Evolutionary conservation across 257 asterid species (phyloP), one percentile per base, ranked within the genome.

Genomic region (Scutellaria barbata): DNA sequence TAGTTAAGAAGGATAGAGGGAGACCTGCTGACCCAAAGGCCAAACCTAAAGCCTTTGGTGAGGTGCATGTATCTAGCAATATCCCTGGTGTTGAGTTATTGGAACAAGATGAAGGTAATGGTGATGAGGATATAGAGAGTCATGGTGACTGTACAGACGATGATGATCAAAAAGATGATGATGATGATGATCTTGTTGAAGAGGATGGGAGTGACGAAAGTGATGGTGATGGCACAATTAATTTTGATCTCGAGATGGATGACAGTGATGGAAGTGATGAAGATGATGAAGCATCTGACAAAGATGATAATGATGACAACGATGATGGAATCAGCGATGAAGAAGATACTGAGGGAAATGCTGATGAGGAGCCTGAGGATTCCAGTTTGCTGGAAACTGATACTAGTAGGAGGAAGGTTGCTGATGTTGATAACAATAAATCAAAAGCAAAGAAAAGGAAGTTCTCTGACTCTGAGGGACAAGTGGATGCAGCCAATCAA

Each of bases 1-100:
- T 94, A 81, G 43, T 79, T 62, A 94, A 94, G 85, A 94, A 94
- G 82, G 98, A 94, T 72, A 83, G 98, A 80, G 98, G 98, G 53
- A 85, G 97, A 77, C 90, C 96, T 17, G 37, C 76, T 66, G 74
- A 86, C 71, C 81, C 87, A 5, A 86, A 94, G 80, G 96, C 98
- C 25, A 85, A 54, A 74, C 97, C 93, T 17, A 94, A 91, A 82
- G 96, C 95, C 60, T 94, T 74, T 75, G 98, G 98, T 65, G 97
- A 91, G 75, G 92, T 91, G 75, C 80, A 80, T 41, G 85, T 94
- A 10, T 75, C 81, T 33, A 72, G 86, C 82, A 80, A 83, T 76
- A 85, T 94, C 72, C 96, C 96, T 25, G 98, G 95, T 25, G 47
- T 85, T n/a, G 98, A 93, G 79, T 82, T 93, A 58, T 77, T 93